phyloP scores from a whole-genome alignment of 768 basidiomycete genomes.

The Gloeophyllum trabeum region DNA sequence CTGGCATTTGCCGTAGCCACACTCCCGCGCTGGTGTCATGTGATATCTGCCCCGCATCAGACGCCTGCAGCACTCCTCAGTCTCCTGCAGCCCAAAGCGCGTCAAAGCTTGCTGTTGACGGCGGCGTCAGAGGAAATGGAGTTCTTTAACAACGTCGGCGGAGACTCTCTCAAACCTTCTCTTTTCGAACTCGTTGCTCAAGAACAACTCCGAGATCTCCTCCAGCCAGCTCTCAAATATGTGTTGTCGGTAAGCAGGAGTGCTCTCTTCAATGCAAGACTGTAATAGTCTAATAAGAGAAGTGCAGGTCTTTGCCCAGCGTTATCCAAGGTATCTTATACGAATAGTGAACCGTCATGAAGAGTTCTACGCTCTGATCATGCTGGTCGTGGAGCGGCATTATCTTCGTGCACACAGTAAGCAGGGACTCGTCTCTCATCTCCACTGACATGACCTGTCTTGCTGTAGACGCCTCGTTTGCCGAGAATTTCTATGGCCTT shows the following conservation, averaged over 20 bases:
- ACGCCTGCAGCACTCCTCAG: no score
- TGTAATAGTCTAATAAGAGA: not conserved
- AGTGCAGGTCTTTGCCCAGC: slow-evolving; percentile 82
- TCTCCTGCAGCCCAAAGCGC: no score
- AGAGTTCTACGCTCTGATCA: slow-evolving; percentile 84
- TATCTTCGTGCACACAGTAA: slow-evolving; percentile 81
- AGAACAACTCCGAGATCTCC: slow-evolving; percentile 82
- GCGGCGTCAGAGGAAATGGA: no score
- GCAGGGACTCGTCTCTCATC: slow-evolving; percentile 13
- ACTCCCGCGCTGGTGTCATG: no score
- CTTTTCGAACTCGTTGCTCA: slow-evolving; percentile 90
- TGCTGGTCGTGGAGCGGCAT: slow-evolving; percentile 85
- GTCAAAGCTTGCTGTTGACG: no score
- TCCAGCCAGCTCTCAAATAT: slow-evolving; percentile 94
- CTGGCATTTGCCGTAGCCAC: no score
- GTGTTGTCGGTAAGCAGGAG: slow-evolving; percentile 63
- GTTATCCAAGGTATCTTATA: slow-evolving; percentile 86
- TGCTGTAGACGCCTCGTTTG: slow-evolving; percentile 74
- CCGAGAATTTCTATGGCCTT: slow-evolving; percentile 93
- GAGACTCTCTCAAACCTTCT: slow-evolving; percentile 66
- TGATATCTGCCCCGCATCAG: no score
- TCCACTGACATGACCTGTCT: not conserved
- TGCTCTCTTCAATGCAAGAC: slow-evolving; percentile 1
- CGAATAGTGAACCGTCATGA: slow-evolving; percentile 91
- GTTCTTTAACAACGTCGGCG: slow-evolving; percentile 70